A percentile compares a stretch with the other conserved stretches of the same genome.
These are phyloP conservation scores for Neopestalotiopsis sp. DNA, from an alignment of 2,329 filamentous ascomycete genomes.

Conservation along the genomic window DNA sequence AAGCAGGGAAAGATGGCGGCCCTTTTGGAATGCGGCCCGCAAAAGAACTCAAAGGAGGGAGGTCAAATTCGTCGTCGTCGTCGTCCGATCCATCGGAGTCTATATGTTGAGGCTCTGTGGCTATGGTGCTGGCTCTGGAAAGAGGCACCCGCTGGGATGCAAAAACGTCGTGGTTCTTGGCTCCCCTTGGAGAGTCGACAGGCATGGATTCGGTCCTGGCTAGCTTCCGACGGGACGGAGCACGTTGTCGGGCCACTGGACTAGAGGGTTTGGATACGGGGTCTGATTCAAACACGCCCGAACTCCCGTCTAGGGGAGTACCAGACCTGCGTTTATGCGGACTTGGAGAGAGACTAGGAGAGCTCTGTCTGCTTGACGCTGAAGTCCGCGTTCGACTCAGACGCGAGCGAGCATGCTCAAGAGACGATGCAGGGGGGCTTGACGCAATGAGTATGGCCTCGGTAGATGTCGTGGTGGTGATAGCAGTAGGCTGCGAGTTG, in stretches of 20 bases:
- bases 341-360: background rate
- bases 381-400: conserved; percentile 15
- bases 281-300: background rate
- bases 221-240: conserved; percentile 31
- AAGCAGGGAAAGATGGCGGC: background rate
- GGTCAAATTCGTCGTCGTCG: conserved; percentile 24
- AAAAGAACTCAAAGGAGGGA: conserved; percentile 32
- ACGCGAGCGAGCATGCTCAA: conserved; percentile 31
- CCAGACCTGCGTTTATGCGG: conserved; percentile 14
- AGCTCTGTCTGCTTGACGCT: background rate
- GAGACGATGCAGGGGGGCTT: conserved; percentile 46
- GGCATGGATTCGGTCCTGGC: conserved; percentile 37
- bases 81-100: background rate
- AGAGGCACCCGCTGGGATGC: conserved; percentile 14
- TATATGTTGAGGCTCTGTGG: background rate
- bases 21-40: conserved; percentile 18
- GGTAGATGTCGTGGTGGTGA: conserved; percentile 27
- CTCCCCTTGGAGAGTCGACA: conserved; percentile 13
- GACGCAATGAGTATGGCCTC: conserved; percentile 52
- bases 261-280: conserved; percentile 21
- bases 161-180: conserved; percentile 9
- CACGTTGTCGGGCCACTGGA: conserved; percentile 24
- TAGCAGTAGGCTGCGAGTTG: background rate
- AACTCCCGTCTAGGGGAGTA: conserved; percentile 23
- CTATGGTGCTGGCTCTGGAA: conserved; percentile 23